Conservation (phyloP, 2,329 filamentous ascomycete genomes). For the Trichophyton simii region DNA sequence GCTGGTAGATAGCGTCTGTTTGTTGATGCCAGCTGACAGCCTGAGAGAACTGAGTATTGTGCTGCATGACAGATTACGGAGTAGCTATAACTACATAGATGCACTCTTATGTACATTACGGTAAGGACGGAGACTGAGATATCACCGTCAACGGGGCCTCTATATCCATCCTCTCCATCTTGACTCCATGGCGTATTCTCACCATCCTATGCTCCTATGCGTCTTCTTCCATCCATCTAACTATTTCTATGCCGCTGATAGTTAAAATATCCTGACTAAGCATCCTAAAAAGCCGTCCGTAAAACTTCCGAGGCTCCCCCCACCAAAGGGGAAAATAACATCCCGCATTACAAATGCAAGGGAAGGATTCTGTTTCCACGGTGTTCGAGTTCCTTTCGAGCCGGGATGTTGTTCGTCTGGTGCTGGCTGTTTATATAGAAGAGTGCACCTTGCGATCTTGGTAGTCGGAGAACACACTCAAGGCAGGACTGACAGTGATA, state of each 20-base stretch:
- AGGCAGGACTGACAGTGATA: background rate
- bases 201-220: background rate
- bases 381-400: background rate
- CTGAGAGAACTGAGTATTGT: no score
- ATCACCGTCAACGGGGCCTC: no score
- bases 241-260: background rate
- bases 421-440: background rate
- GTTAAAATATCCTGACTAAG: background rate
- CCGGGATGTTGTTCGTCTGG: background rate
- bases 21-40: no score
- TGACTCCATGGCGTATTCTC: background rate
- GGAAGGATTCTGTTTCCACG: background rate
- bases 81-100: no score
- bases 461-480: background rate
- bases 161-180: no score
- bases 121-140: no score
- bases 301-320: background rate
- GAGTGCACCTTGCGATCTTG: background rate
- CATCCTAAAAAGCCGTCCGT: background rate
- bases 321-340: background rate
- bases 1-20: no score
- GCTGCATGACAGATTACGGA: no score
- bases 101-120: no score
- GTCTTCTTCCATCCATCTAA: background rate
- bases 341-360: constrained; percentile 1